A percentile compares a stretch with the other conserved stretches of the same genome.
Evolutionary conservation across 768 basidiomycete species (phyloP).

Genomic region (Astraeus odoratus): DNA sequence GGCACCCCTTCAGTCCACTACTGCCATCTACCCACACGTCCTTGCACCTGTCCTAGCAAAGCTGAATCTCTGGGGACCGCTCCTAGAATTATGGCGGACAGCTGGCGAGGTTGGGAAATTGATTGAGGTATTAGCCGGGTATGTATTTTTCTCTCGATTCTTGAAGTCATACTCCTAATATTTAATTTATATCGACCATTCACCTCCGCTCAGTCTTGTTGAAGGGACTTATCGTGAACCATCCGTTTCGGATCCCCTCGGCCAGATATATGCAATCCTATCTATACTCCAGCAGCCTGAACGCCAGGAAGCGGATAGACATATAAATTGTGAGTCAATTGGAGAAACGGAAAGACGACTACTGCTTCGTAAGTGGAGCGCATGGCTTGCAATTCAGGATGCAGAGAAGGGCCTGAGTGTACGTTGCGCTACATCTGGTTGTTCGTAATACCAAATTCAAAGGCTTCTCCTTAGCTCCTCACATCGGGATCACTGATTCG

Average conservation of each 20-base stretch:
- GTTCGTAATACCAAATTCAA: background rate
- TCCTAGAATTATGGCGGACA: slow-evolving; percentile 23
- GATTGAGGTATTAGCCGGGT: slow-evolving; percentile 21
- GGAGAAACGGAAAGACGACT: slow-evolving; percentile 39
- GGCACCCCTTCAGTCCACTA: background rate
- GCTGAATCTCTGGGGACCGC: slow-evolving; percentile 17
- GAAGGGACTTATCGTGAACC: slow-evolving; percentile 22
- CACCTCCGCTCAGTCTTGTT: slow-evolving; percentile 10
- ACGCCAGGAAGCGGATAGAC: background rate
- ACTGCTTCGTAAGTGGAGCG: slow-evolving; percentile 65
- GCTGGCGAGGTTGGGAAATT: slow-evolving; percentile 15
- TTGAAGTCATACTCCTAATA: background rate
- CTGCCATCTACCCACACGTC: slow-evolving; percentile 9
- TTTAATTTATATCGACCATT: background rate
- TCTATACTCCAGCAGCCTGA: slow-evolving; percentile 6
- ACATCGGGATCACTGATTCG: slow-evolving; percentile 14
- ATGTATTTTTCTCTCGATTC: too few relatives aligned
- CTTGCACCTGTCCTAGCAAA: slow-evolving; percentile 15
- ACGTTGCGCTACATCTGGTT: slow-evolving; percentile 1
- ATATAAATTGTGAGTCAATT: slow-evolving; percentile 4
- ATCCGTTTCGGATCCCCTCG: slow-evolving; percentile 20
- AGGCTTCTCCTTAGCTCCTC: slow-evolving; percentile 12
- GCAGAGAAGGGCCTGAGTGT: slow-evolving; percentile 69
- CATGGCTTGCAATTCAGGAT: slow-evolving; percentile 73
- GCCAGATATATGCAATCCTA: slow-evolving; percentile 22